Evolutionary conservation across 257 asterid genomes (phyloP).

Genomic region (Ajuga chamaepitys): DNA sequence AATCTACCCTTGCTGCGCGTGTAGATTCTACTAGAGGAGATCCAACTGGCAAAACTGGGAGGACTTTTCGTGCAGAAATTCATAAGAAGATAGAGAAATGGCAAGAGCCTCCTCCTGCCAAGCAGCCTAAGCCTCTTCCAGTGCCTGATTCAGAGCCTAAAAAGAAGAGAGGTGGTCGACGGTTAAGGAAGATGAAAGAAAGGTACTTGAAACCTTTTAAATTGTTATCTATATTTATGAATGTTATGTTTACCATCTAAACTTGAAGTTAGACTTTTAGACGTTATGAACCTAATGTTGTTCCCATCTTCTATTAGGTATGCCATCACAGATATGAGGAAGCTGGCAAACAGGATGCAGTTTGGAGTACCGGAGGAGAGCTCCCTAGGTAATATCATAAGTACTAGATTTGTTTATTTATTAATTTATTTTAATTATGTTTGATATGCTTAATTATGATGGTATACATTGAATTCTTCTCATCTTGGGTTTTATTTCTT

Average conservation of each 20-base stretch:
- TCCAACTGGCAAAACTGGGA: slow-evolving; percentile 78
- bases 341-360: slow-evolving; percentile 93
- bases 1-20: slow-evolving; percentile 93
- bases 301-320: slow-evolving; percentile 40
- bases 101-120: slow-evolving; percentile 99
- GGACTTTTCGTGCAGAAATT: slow-evolving; percentile 64
- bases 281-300: slow-evolving; percentile 8
- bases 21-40: slow-evolving; percentile 85
- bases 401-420: background rate
- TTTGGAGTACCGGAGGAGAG: slow-evolving; percentile 97
- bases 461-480: background rate
- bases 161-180: slow-evolving; percentile 95
- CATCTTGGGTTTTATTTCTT: slow-evolving; percentile 9
- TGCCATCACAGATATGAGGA: slow-evolving; percentile 96
- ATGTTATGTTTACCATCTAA: background rate
- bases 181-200: slow-evolving; percentile 96
- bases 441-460: background rate
- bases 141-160: slow-evolving; percentile 99
- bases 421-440: background rate
- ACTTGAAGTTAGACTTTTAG: background rate
- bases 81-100: slow-evolving; percentile 92
- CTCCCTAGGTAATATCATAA: slow-evolving; percentile 54
- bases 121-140: slow-evolving; percentile 96
- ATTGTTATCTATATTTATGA: background rate
- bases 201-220: slow-evolving; percentile 35